phyloP scores from a whole-genome alignment of 1,284 basidiomycete species.

The Leccinum fallax region DNA sequence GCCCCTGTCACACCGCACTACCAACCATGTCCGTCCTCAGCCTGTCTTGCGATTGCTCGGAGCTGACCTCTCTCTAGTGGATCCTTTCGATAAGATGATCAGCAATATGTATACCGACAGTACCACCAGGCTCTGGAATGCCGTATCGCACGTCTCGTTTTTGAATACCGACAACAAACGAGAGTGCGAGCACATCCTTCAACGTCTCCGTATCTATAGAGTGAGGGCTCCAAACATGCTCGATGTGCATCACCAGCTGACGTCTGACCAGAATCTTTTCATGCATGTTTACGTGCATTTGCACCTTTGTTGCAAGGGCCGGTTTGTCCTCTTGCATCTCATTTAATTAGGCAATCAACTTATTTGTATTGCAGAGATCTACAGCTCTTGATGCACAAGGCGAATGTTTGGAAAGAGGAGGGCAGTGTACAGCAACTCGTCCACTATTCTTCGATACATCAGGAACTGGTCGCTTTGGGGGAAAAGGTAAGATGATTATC shows the following conservation, averaged over 20 bases:
- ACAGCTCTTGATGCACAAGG: constrained; percentile 7
- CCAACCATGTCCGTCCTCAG: constrained; percentile 15
- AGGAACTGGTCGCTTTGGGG: constrained; percentile 12
- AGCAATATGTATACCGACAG: not conserved
- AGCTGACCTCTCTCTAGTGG: constrained; percentile 15
- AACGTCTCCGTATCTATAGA: constrained; percentile 20
- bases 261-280: constrained; percentile 24
- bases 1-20: not conserved
- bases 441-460: constrained; percentile 18
- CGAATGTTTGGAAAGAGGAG: constrained; percentile 18
- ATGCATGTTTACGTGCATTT: constrained; percentile 30
- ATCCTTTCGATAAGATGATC: constrained; percentile 12
- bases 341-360: not conserved
- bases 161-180: not conserved
- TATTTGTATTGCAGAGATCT: constrained; percentile 9
- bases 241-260: constrained; percentile 8
- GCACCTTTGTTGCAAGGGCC: constrained; percentile 14
- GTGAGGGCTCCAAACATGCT: constrained; percentile 12
- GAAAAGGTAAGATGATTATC: constrained; percentile 7
- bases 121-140: constrained; percentile 4
- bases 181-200: constrained; percentile 17
- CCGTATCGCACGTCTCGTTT: constrained; percentile 8
- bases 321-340: constrained; percentile 2
- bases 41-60: not conserved
- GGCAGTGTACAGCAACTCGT: constrained; percentile 21